phyloP scores from a whole-genome alignment of 805 yeast genomes.

The Priceomyces castillae region DNA sequence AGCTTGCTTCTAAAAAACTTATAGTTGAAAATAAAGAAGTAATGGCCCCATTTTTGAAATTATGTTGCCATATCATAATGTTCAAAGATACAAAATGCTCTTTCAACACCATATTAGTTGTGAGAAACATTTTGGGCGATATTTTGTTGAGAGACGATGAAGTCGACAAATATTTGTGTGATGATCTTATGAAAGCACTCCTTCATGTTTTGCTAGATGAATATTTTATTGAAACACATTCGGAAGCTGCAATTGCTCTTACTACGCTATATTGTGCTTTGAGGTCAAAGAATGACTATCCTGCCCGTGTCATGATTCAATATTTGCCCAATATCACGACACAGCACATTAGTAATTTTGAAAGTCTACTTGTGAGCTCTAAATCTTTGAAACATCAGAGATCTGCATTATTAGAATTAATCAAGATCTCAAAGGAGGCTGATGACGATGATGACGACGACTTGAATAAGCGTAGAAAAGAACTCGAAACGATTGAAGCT shows the following conservation, averaged over 20 bases:
- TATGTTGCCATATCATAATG: conserved; percentile 72
- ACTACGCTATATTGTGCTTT: conserved; percentile 75
- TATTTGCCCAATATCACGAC: conserved; percentile 54
- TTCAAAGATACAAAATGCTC: conserved; percentile 91
- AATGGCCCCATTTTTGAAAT: conserved; percentile 72
- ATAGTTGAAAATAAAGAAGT: conserved; percentile 63
- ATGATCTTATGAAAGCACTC: conserved; percentile 67
- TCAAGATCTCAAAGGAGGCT: conserved; percentile 57
- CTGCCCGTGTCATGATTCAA: conserved; percentile 56
- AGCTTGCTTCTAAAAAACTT: conserved; percentile 61
- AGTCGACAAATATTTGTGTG: conserved; percentile 68
- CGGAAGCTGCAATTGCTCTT: conserved; percentile 87
- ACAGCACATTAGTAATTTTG: conserved; percentile 61
- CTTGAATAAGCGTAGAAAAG: conserved; percentile 51
- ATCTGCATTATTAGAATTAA: conserved; percentile 70
- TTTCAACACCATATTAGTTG: conserved; percentile 79
- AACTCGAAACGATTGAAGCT: conserved; percentile 45
- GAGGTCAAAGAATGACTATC: conserved; percentile 65
- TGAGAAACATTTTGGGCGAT: conserved; percentile 69
- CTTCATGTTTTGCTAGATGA: conserved; percentile 66
- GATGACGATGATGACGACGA: conserved; percentile 22
- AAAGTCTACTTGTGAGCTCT: conserved; percentile 59
- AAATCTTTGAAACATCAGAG: conserved; percentile 76
- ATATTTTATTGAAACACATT: conserved; percentile 80
- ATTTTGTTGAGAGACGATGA: conserved; percentile 67